Base-by-base conservation (phyloP, 805 yeast genomes). In the Starmerella bacillaris region DNA sequence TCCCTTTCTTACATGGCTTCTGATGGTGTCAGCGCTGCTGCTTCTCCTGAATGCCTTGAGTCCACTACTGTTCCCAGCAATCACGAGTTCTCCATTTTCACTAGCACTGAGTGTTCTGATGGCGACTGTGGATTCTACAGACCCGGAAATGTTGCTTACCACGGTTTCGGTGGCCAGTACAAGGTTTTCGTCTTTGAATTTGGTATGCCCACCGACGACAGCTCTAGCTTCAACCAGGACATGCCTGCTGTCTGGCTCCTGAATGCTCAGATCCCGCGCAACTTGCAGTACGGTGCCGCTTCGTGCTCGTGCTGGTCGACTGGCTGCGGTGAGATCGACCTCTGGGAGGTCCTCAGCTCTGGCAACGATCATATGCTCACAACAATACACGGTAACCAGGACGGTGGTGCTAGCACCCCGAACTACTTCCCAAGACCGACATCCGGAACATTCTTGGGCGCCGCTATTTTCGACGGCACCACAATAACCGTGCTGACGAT, bases 161-260 rank as follows among this genome's bases (percentile, higher is more conserved):
- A 83, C 53, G 98, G 96, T 28, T 89, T 86, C 57, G 75, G 70
- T 32, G 98, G 98, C 51, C 56, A 65, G 37, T 52, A 64, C 54
- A 86, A 86, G 70, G 72, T 86, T 55, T 84, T 89, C 57, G 75
- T 82, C 34, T 80, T 89, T 55, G 95, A 86, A 65, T 89, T 89
- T 62, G 63, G 67, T 55, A 89, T 89, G 98, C 98, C 98, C 45
- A 54, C 68, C 40, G 83, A 70, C 46, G 46, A 63, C 34, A 51
- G 64, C 22, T 14, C 33, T 18, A 40, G 46, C 31, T 56, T 51
- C 51, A 83, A 84, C 67, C 67, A 67, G 52, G 95, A 89, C 59
- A 86, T 89, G 96, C 98, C 98, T 47, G 96, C 98, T 43, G 69
- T 84, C 50, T 84, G 96, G 96, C 64, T 84, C 58, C 71, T 84